A percentile compares a stretch with the other conserved stretches of the same genome.
phyloP scores from a whole-genome alignment of 495 filamentous ascomycete species.

The Penicillium steckii region DNA sequence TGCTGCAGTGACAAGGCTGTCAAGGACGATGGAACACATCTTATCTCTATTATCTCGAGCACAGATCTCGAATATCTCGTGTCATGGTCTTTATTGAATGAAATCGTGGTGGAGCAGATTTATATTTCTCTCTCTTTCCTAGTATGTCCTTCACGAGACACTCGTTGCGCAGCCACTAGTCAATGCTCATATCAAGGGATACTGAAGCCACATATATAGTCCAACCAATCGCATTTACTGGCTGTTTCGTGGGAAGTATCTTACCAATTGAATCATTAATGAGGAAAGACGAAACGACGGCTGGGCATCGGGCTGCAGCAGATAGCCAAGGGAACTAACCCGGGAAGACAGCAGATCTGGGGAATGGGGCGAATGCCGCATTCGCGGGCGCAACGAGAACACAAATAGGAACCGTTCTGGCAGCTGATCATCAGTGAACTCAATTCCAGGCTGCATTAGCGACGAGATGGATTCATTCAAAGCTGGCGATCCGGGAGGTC shows the following conservation, averaged over 20 bases:
- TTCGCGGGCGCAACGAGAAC: not conserved
- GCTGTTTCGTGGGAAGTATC: not conserved
- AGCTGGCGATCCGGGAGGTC: not conserved
- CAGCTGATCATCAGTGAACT: not conserved
- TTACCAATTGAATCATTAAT: slow-evolving; percentile 1
- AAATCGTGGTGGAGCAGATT: not conserved
- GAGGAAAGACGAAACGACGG: slow-evolving; percentile 9
- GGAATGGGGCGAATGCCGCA: not conserved
- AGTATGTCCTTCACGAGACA: not conserved
- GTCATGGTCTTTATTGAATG: not conserved
- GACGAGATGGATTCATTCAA: not conserved
- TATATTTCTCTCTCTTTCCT: too few relatives aligned
- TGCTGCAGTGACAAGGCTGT: not conserved
- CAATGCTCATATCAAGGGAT: not conserved
- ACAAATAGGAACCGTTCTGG: not conserved
- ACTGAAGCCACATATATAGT: not conserved
- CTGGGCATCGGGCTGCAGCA: not conserved
- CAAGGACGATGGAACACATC: not conserved
- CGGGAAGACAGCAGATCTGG: not conserved
- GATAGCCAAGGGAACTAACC: not conserved
- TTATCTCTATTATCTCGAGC: not conserved
- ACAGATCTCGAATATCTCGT: too few relatives aligned
- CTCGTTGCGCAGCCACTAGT: not conserved
- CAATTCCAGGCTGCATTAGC: too few relatives aligned
- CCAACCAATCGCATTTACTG: not conserved